A percentile compares a stretch with the other conserved stretches of the same genome.
Conservation (phyloP, 2,329 filamentous ascomycete genomes). For the Fusarium dlaminii region DNA sequence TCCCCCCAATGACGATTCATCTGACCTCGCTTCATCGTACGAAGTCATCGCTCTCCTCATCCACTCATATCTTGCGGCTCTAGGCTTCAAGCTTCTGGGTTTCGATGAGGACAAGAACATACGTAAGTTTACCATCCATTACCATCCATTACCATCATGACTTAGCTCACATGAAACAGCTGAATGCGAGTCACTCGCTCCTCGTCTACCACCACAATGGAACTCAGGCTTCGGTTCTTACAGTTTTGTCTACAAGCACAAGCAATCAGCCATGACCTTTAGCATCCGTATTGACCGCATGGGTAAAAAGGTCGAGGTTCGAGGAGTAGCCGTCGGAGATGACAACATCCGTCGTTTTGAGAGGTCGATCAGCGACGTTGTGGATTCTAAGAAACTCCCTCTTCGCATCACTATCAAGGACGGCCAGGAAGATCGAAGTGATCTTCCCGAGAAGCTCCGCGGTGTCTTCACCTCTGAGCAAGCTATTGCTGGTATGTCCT, state of each 20-base stretch:
- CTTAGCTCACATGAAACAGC: conserved; percentile 30
- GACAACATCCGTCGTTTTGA: conserved; percentile 85
- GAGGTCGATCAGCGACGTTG: conserved; percentile 74
- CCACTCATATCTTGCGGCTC: conserved; percentile 83
- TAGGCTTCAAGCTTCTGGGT: conserved; percentile 83
- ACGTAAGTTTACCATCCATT: conserved; percentile 56
- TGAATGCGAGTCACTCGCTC: conserved; percentile 65
- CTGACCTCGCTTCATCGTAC: conserved; percentile 74
- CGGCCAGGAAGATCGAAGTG: conserved; percentile 59
- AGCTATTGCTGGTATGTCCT: conserved; percentile 62
- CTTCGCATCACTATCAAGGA: conserved; percentile 62
- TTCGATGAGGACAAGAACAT: conserved; percentile 84
- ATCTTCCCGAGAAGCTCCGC: conserved; percentile 59
- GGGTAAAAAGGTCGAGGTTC: conserved; percentile 83
- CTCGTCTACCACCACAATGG: conserved; percentile 79
- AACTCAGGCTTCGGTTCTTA: conserved; percentile 77
- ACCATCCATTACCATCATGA: background rate
- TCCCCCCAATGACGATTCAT: conserved; percentile 61
- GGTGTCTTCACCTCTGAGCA: conserved; percentile 78
- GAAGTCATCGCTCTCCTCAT: conserved; percentile 86
- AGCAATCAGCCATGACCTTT: conserved; percentile 85
- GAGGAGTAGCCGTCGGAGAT: conserved; percentile 80
- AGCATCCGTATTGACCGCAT: conserved; percentile 84
- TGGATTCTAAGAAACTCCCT: conserved; percentile 68
- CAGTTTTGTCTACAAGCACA: conserved; percentile 87